Evolutionary conservation across 306 rosid species (phyloP).

Genomic region (Vigna mungo): DNA sequence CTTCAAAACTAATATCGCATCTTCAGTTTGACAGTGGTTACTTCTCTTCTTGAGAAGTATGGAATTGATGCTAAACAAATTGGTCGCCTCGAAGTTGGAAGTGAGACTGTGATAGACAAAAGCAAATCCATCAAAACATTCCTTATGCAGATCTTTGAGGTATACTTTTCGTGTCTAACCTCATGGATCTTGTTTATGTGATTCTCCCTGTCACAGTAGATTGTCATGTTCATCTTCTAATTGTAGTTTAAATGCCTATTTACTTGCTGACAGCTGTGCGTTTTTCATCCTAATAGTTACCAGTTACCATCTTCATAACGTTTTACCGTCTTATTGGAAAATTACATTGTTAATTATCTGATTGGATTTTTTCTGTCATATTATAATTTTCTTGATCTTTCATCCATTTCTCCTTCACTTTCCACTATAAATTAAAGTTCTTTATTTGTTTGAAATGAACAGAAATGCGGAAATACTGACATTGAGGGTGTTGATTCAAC

Average conservation of each 20-base stretch:
- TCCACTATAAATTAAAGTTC: slow-evolving; percentile 7
- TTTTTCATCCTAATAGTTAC: slow-evolving; percentile 27
- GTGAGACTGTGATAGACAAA: slow-evolving; percentile 98
- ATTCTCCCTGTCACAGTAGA: slow-evolving; percentile 16
- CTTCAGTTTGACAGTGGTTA: slow-evolving; percentile 92
- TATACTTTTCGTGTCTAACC: slow-evolving; percentile 39
- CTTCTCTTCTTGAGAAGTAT: slow-evolving; percentile 86
- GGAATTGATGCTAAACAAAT: slow-evolving; percentile 88
- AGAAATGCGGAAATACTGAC: slow-evolving; percentile 90
- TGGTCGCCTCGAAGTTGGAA: slow-evolving; percentile 99
- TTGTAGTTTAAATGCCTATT: slow-evolving; percentile 25
- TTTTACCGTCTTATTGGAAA: slow-evolving; percentile 25
- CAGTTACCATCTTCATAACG: slow-evolving; percentile 2
- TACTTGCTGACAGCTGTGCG: slow-evolving; percentile 31
- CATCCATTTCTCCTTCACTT: not conserved
- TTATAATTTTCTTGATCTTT: slow-evolving; percentile 19
- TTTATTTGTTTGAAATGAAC: slow-evolving; percentile 52
- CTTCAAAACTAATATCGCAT: slow-evolving; percentile 42
- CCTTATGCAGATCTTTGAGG: slow-evolving; percentile 99
- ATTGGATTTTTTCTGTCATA: slow-evolving; percentile 22
- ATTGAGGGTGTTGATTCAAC: slow-evolving; percentile 96
- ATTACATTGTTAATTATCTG: slow-evolving; percentile 21
- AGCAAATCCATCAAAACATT: slow-evolving; percentile 99
- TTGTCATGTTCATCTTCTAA: not conserved
- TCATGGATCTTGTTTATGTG: not conserved